Base-by-base conservation (phyloP, 2,329 filamentous ascomycete species). In the Penicillium sp. region DNA sequence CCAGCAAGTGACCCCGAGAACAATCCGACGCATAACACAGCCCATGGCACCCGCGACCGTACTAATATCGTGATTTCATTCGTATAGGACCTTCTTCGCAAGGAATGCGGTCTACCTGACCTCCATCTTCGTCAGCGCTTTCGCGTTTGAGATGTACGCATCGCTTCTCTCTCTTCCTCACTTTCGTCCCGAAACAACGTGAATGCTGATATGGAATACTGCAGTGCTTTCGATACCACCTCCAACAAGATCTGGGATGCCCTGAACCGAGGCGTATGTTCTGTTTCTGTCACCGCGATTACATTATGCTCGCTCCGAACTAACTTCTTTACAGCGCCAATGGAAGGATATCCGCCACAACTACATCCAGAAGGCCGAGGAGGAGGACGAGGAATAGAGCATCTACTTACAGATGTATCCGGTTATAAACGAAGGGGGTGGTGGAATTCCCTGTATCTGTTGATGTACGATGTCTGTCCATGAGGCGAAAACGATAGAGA, bases 311-410 rank as follows among this genome's bases (percentile, higher is more conserved):
- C 38, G 21, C 30, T 52, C 14, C 49, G 28, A 54, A 46, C 64
- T 63, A 48, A 63, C 62, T 20, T 52, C 47, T 40, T 16, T 58
- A 66, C 71, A 97, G 93, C 91, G 93, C 71, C 93, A 97, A 95
- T 97, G 94, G 94, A 97, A 97, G 84, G 94, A 99, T 76, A 97
- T 99, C 81, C 93, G 95, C 80, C 80, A 87, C 76, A 87, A 83
- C 77, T 99, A 96, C 77, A 76, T 96, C 69, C 78, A 89, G 77
- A 81, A 81, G 59, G 83, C 80, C 56, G 86, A 89, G 63, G 86
- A 86, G 63, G 83, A 87, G 62, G 86, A 87, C 59, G 77, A 74
- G 43, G 68, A 74, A 62, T 70, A 71, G 68, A 67, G 21, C 11
- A 47, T 47, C 14, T 38, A 21, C 33, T 18, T 30, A n/a, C 18